A percentile compares a stretch with the other conserved stretches of the same genome.
phyloP scores from a whole-genome alignment of 163 green algal species.

The Picocystis sp. region DNA sequence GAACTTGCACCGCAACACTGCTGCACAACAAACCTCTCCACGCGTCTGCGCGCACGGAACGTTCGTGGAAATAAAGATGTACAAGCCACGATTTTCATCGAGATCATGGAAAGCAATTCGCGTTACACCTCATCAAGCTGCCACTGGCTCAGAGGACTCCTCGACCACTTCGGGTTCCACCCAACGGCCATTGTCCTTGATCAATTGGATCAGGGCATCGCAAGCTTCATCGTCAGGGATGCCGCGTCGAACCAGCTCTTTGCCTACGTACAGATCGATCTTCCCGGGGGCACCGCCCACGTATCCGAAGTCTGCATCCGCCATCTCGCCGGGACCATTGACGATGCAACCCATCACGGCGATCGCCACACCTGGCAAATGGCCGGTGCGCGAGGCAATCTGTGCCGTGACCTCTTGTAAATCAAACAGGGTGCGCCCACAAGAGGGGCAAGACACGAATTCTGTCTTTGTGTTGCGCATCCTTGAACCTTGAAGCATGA shows the following conservation, averaged over 20 bases:
- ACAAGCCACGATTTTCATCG: no score
- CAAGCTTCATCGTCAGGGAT: constrained; percentile 47
- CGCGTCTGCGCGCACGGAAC: no score
- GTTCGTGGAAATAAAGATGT: no score
- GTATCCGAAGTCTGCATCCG: constrained; percentile 97
- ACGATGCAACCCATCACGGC: constrained; percentile 99
- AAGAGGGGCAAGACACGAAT: constrained; percentile 94
- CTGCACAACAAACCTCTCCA: no score
- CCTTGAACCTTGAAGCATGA: constrained; percentile 85
- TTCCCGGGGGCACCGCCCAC: constrained; percentile 89
- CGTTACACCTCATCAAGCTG: no score
- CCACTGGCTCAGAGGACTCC: constrained; percentile 14
- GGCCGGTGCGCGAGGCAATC: constrained; percentile 75
- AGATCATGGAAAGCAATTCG: no score
- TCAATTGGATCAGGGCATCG: constrained; percentile 87
- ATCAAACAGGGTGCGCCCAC: constrained; percentile 95
- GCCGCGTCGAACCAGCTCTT: constrained; percentile 76
- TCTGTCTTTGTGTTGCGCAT: constrained; percentile 99
- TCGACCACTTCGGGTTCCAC: constrained; percentile 63
- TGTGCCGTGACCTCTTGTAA: constrained; percentile 90
- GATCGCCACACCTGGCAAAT: constrained; percentile 89
- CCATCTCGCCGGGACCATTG: constrained; percentile 98
- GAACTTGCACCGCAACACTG: no score
- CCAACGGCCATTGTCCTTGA: constrained; percentile 94
- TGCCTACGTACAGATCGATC: constrained; percentile 97